Conservation (phyloP, 176 grass and related monocot genomes). For the Olyra latifolia region DNA sequence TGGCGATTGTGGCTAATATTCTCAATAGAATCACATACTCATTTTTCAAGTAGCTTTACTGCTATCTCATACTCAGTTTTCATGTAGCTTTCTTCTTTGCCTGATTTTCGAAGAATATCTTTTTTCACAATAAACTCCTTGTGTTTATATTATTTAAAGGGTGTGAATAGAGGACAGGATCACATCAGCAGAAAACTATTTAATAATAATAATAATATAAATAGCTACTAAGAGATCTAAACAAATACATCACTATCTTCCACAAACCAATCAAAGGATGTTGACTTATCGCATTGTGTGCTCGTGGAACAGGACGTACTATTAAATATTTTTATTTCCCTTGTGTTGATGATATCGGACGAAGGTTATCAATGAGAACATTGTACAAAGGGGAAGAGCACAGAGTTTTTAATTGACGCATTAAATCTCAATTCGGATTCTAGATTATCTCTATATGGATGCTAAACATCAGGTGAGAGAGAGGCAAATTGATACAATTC, state of each 20-base stretch:
- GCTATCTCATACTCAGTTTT: neutral
- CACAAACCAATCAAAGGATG: neutral
- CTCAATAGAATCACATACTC: neutral
- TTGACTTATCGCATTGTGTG: neutral
- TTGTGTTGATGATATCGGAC: neutral
- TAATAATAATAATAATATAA: neutral
- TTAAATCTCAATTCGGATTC: conserved; percentile 13
- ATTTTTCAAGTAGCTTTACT: no score
- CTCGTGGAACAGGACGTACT: neutral
- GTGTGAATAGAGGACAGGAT: neutral
- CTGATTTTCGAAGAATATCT: neutral
- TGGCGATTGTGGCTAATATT: neutral
- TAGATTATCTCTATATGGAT: neutral
- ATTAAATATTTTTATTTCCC: neutral
- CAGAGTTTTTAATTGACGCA: neutral
- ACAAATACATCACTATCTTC: neutral
- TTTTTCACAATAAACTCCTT: neutral
- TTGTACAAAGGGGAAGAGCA: neutral
- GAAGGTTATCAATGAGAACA: neutral
- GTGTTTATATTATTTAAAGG: neutral
- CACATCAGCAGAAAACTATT: neutral
- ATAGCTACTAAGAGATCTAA: neutral
- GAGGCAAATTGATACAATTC: neutral
- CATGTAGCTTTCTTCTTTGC: neutral
- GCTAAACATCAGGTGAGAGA: neutral